A percentile compares a stretch with the other conserved stretches of the same genome.
Evolutionary conservation across 495 filamentous ascomycete species (phyloP).

Genomic region (Articulospora tetracladia): DNA sequence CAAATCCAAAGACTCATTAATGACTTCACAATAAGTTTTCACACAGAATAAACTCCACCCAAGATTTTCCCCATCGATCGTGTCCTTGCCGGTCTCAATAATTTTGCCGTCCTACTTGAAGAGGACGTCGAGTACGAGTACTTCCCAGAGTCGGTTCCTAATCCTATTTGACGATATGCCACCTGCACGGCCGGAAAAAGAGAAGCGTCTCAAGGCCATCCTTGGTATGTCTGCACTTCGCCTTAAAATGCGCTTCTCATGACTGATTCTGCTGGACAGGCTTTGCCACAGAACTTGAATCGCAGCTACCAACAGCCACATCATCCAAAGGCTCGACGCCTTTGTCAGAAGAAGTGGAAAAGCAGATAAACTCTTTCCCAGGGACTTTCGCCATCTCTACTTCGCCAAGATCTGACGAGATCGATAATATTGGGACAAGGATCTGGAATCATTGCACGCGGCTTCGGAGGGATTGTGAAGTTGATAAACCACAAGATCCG

Average conservation of each 20-base stretch:
- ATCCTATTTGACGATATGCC: no score
- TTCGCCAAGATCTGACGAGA: slow-evolving; percentile 31
- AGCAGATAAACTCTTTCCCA: slow-evolving; percentile 30
- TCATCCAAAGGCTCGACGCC: slow-evolving; percentile 17
- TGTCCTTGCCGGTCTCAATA: no score
- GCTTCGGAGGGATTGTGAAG: slow-evolving; percentile 31
- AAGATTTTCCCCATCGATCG: no score
- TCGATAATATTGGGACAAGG: slow-evolving; percentile 49
- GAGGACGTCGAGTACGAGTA: no score
- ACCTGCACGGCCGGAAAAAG: slow-evolving; percentile 16
- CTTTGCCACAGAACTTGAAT: slow-evolving; percentile 21
- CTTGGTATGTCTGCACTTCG: slow-evolving; percentile 18
- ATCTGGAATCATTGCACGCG: slow-evolving; percentile 69
- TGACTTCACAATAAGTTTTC: no score
- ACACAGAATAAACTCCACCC: no score
- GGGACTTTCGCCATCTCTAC: slow-evolving; percentile 16
- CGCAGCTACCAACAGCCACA: slow-evolving; percentile 18
- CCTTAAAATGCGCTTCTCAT: background rate
- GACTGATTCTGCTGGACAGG: slow-evolving; percentile 12
- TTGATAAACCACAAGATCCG: slow-evolving; percentile 11
- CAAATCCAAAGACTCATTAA: background rate
- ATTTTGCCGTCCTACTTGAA: no score
- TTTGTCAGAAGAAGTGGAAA: slow-evolving; percentile 36
- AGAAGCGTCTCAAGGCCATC: slow-evolving; percentile 22
- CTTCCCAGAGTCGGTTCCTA: no score